Evolutionary conservation across 306 rosid species (phyloP).

Genomic region (Rosa lucieae): DNA sequence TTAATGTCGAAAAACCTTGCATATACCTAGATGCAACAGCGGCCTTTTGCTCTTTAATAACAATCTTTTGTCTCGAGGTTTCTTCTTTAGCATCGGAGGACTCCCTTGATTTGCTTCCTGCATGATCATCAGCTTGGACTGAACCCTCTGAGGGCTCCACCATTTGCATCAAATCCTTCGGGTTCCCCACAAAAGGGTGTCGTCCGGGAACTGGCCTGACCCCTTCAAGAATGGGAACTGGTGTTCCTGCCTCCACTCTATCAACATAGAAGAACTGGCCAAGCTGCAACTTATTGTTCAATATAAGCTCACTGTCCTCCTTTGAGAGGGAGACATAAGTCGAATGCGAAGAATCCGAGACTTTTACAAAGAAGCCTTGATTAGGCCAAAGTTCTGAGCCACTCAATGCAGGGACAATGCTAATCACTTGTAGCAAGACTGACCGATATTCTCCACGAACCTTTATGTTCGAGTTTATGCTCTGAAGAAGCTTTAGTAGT

Average conservation of each 20-base stretch:
- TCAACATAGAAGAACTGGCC: conserved; percentile 92
- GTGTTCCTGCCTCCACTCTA: conserved; percentile 59
- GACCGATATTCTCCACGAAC: conserved; percentile 84
- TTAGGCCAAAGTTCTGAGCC: conserved; percentile 96
- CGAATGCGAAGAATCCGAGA: conserved; percentile 90
- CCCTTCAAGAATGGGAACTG: conserved; percentile 75
- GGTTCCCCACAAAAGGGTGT: conserved; percentile 78
- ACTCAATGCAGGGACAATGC: conserved; percentile 80
- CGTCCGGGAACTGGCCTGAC: conserved; percentile 76
- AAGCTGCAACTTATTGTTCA: conserved; percentile 83
- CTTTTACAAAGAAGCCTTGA: conserved; percentile 83
- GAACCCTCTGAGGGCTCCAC: conserved; percentile 55
- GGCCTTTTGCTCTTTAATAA: conserved; percentile 78
- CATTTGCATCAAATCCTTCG: conserved; percentile 95
- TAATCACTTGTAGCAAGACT: conserved; percentile 79
- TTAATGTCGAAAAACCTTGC: conserved; percentile 64
- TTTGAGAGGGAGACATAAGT: conserved; percentile 77
- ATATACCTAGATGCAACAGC: conserved; percentile 84
- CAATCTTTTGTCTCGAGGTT: conserved; percentile 54
- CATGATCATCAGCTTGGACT: conserved; percentile 30
- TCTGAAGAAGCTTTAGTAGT: conserved; percentile 79
- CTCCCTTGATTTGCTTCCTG: conserved; percentile 34
- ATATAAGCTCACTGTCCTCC: conserved; percentile 77
- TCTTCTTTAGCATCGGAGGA: conserved; percentile 49
- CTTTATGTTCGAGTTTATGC: conserved; percentile 62